phyloP scores from a whole-genome alignment of 2,329 filamentous ascomycete species.

The Paecilomyces sp. region DNA sequence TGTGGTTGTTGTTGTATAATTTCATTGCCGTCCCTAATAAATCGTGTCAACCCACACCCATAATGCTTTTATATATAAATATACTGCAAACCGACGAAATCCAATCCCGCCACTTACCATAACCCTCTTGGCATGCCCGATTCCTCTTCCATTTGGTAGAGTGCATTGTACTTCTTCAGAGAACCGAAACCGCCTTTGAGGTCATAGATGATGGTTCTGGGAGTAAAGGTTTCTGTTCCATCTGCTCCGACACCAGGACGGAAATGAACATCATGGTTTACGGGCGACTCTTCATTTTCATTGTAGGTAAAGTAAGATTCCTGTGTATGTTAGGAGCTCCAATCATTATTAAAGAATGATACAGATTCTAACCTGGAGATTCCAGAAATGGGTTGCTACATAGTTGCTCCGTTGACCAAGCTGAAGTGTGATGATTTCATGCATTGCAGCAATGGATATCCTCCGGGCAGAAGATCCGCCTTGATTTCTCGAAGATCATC shows the following conservation, averaged over 20 bases:
- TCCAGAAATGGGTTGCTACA: constrained; percentile 95
- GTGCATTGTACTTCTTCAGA: constrained; percentile 75
- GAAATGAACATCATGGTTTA: constrained; percentile 86
- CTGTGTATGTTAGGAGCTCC: constrained; percentile 36
- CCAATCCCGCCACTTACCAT: constrained; percentile 32
- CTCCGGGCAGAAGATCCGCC: background rate
- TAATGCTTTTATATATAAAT: background rate
- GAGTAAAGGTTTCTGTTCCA: constrained; percentile 85
- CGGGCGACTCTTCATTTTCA: constrained; percentile 55
- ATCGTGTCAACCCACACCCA: background rate
- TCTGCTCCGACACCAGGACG: constrained; percentile 73
- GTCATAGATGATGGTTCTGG: constrained; percentile 87
- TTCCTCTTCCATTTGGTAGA: constrained; percentile 60
- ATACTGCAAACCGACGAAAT: background rate
- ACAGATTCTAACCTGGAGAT: constrained; percentile 60
- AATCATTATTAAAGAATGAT: constrained; percentile 3
- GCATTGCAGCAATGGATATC: constrained; percentile 51
- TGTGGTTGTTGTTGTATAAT: constrained; percentile 61
- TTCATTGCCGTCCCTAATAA: constrained; percentile 56
- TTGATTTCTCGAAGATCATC: background rate
- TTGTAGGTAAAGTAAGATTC: constrained; percentile 96
- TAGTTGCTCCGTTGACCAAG: constrained; percentile 92
- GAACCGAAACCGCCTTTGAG: constrained; percentile 90
- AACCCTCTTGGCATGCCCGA: constrained; percentile 29
- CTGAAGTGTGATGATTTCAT: constrained; percentile 90